Conservation (phyloP, 2,329 filamentous ascomycete genomes). For the Penicillium sp. region DNA sequence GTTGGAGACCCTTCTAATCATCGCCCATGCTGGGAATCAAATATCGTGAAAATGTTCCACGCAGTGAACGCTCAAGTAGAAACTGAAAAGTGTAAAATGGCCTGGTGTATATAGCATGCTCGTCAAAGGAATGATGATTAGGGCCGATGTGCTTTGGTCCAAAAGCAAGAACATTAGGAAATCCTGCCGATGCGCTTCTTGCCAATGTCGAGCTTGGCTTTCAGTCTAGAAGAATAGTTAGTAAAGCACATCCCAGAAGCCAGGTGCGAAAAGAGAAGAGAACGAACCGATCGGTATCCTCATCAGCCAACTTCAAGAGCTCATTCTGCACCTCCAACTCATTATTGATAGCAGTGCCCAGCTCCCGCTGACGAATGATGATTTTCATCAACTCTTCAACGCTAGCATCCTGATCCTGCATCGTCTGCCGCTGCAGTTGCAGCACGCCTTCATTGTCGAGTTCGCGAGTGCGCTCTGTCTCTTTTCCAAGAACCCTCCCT, state of each 20-base stretch:
- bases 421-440: conserved; percentile 61
- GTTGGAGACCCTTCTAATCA: neutral
- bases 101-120: neutral
- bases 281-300: conserved; percentile 53
- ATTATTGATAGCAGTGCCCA: conserved; percentile 61
- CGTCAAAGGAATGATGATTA: no score
- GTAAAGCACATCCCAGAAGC: conserved; percentile 4
- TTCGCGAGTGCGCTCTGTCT: conserved; percentile 61
- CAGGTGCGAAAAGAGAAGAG: conserved; percentile 3
- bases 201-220: conserved; percentile 48
- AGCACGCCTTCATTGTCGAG: conserved; percentile 63
- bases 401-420: conserved; percentile 60
- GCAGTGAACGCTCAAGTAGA: conserved; percentile 10
- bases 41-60: neutral
- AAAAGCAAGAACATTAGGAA: no score
- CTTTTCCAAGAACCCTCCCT: conserved; percentile 52
- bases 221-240: conserved; percentile 33
- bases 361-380: conserved; percentile 58
- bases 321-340: conserved; percentile 62
- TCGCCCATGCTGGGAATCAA: conserved; percentile 15
- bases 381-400: conserved; percentile 59
- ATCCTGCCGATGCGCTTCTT: conserved; percentile 49
- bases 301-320: conserved; percentile 57
- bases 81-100: neutral
- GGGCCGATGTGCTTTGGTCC: no score